phyloP scores from a whole-genome alignment of 352 stramenopile species.

The Peronosclerospora sorghi region DNA sequence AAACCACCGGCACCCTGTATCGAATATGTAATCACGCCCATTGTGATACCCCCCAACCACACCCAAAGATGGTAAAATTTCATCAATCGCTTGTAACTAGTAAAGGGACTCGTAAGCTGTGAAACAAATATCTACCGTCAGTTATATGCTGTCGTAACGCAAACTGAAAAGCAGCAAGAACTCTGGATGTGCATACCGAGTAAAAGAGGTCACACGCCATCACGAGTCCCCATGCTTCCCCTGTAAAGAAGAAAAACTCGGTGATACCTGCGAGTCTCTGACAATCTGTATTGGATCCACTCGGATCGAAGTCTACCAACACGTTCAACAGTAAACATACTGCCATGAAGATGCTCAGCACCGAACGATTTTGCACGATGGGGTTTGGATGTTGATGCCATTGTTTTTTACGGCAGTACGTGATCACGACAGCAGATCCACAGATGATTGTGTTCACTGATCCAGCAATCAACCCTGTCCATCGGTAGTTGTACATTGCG shows the following conservation, averaged over 20 bases:
- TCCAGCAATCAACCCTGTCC: constrained; percentile 78
- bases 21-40: constrained; percentile 66
- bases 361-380: constrained; percentile 77
- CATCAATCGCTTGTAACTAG: constrained; percentile 85
- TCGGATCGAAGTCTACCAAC: constrained; percentile 63
- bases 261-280: constrained; percentile 67
- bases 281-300: constrained; percentile 43
- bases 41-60: constrained; percentile 71
- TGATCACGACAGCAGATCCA: constrained; percentile 73
- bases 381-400: constrained; percentile 86
- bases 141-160: background rate
- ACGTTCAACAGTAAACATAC: constrained; percentile 79
- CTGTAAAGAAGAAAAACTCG: constrained; percentile 86
- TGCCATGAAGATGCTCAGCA: constrained; percentile 80
- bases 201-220: constrained; percentile 85
- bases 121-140: background rate
- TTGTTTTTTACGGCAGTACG: constrained; percentile 81
- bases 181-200: constrained; percentile 27
- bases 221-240: constrained; percentile 77
- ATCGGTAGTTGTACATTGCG: constrained; percentile 83
- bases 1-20: constrained; percentile 65
- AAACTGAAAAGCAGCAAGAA: background rate
- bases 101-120: constrained; percentile 79
- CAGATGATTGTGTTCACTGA: constrained; percentile 84
- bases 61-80: constrained; percentile 83